phyloP scores from a whole-genome alignment of 768 basidiomycete species.

The Calvatia gigantea region DNA sequence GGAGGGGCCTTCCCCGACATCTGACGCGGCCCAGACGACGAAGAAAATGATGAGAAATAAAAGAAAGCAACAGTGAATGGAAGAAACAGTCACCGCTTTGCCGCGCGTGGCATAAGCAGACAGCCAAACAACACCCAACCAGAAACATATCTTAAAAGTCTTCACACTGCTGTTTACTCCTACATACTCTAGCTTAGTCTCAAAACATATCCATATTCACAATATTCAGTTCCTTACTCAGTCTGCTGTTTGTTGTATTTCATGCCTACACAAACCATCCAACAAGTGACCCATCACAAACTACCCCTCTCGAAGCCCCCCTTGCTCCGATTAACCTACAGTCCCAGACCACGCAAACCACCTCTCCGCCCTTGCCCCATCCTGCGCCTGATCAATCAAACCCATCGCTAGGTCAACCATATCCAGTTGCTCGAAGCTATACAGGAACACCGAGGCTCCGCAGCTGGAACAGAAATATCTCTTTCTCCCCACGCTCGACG shows the following conservation, averaged over 20 bases:
- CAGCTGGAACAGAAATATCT: conserved; percentile 27
- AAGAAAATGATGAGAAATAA: neutral
- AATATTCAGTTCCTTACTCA: neutral
- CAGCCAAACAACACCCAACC: conserved; percentile 4
- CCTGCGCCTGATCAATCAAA: conserved; percentile 22
- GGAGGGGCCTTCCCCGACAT: conserved; percentile 84
- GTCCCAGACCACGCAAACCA: conserved; percentile 23
- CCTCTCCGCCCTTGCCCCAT: conserved; percentile 23
- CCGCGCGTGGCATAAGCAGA: conserved; percentile 1
- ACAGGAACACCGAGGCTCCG: conserved; percentile 27
- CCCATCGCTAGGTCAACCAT: conserved; percentile 25
- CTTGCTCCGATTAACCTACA: neutral
- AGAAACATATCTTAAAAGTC: neutral
- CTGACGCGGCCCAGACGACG: neutral
- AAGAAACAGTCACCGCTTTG: neutral
- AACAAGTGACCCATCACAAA: neutral
- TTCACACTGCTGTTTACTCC: neutral
- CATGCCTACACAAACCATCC: neutral
- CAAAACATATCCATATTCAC: neutral
- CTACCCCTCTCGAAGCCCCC: too few species aligned
- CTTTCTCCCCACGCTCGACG: conserved; percentile 25
- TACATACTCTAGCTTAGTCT: neutral
- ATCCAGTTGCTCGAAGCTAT: conserved; percentile 19
- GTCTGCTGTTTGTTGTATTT: neutral
- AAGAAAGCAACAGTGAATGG: neutral